phyloP scores from a whole-genome alignment of 805 yeast species.

The Sugiyamaella qingdaonensis region DNA sequence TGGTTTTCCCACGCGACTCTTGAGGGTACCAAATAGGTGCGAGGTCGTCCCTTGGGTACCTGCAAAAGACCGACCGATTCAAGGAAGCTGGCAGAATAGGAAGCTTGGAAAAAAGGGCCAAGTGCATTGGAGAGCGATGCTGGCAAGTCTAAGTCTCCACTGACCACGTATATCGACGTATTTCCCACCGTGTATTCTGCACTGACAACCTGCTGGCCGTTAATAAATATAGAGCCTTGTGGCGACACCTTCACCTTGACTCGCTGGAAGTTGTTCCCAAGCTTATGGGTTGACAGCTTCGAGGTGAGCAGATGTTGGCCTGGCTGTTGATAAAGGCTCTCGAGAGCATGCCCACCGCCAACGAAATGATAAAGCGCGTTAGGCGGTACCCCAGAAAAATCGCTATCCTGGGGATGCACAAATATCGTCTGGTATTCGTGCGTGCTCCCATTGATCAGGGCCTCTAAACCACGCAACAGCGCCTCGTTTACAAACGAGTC shows the following conservation, averaged over 20 bases:
- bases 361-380: slow-evolving; percentile 60
- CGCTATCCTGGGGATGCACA: slow-evolving; percentile 34
- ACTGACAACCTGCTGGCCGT: slow-evolving; percentile 50
- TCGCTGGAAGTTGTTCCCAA: slow-evolving; percentile 64
- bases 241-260: slow-evolving; percentile 43
- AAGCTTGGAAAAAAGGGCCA: slow-evolving; percentile 58
- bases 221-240: slow-evolving; percentile 38
- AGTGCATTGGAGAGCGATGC: slow-evolving; percentile 58
- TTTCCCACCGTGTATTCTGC: slow-evolving; percentile 52
- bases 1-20: slow-evolving; percentile 64
- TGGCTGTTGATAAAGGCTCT: slow-evolving; percentile 1
- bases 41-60: slow-evolving; percentile 56
- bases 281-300: slow-evolving; percentile 39
- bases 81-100: slow-evolving; percentile 59
- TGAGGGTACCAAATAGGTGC: slow-evolving; percentile 76
- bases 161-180: slow-evolving; percentile 61
- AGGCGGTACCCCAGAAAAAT: background rate
- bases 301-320: slow-evolving; percentile 33
- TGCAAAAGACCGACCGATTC: slow-evolving; percentile 49
- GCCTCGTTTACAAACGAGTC: slow-evolving; percentile 67
- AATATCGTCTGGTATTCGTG: slow-evolving; percentile 57
- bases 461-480: slow-evolving; percentile 51
- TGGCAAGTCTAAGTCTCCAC: slow-evolving; percentile 61
- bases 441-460: slow-evolving; percentile 51
- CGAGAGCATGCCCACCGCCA: slow-evolving; percentile 40